phyloP scores from a whole-genome alignment of 176 grass and related monocot genomes.

The Eremochloa ophiuroides region DNA sequence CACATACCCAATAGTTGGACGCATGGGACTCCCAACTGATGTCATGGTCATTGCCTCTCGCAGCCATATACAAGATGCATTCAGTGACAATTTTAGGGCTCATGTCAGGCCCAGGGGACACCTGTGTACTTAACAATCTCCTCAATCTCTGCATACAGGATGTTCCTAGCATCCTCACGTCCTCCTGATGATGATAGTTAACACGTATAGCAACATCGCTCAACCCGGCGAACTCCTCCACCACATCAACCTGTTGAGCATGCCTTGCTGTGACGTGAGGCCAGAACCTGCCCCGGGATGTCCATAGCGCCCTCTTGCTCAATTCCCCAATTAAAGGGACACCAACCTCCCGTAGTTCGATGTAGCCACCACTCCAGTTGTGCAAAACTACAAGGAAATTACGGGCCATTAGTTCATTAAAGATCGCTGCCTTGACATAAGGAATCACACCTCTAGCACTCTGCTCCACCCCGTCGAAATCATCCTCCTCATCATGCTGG shows the following conservation, averaged over 20 bases:
- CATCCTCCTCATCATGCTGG: neutral
- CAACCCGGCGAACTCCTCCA: no score
- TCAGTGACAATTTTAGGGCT: neutral
- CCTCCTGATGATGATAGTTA: no score
- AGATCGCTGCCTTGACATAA: neutral
- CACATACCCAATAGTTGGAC: no score
- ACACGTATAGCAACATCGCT: neutral
- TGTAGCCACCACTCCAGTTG: neutral
- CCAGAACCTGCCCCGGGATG: neutral
- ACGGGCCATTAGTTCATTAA: neutral
- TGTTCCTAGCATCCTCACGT: no score
- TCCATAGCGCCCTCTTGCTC: neutral
- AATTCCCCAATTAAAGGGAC: neutral
- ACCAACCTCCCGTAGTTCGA: neutral
- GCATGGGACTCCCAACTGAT: no score
- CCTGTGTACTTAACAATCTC: neutral
- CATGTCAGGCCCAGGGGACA: neutral
- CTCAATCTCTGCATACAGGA: neutral
- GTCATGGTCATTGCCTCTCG: accelerated
- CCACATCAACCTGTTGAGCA: accelerated
- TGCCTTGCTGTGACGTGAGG: neutral
- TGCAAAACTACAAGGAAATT: neutral
- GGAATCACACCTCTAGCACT: neutral
- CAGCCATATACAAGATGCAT: neutral
- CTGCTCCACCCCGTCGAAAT: neutral